Evolutionary conservation across 2,329 filamentous ascomycete genomes (phyloP).

Genomic region (Kalaharituber pfeilii): DNA sequence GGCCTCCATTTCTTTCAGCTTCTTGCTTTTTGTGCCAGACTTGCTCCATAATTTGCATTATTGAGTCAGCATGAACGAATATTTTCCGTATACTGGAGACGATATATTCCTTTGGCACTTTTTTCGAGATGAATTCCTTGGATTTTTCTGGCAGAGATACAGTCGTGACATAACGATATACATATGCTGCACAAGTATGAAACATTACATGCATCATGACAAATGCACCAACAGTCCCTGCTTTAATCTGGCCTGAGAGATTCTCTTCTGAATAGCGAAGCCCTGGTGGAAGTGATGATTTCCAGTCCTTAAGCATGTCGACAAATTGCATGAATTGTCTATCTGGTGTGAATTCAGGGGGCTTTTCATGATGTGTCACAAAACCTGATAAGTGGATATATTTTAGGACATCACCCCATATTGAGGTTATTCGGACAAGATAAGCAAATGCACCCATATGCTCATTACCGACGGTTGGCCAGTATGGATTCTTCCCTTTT

Average conservation of each 20-base stretch:
- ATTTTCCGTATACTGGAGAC: conserved; percentile 17
- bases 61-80: conserved; percentile 19
- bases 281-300: conserved; percentile 13
- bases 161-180: conserved; percentile 18
- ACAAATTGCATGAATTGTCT: conserved; percentile 11
- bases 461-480: conserved; percentile 8
- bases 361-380: conserved; percentile 5
- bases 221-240: conserved; percentile 18
- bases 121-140: neutral
- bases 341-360: neutral
- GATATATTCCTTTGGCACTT: conserved; percentile 4
- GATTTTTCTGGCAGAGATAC: conserved; percentile 2
- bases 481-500: conserved; percentile 13
- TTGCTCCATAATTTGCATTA: conserved; percentile 18
- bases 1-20: conserved; percentile 4
- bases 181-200: conserved; percentile 19
- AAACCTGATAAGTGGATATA: conserved; percentile 18
- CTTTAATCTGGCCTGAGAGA: conserved; percentile 16
- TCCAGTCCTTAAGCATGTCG: conserved; percentile 14
- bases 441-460: conserved; percentile 20
- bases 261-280: conserved; percentile 19
- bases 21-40: conserved; percentile 12
- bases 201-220: conserved; percentile 21
- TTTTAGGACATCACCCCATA: conserved; percentile 19
- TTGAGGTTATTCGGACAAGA: conserved; percentile 16